Evolutionary conservation across 805 yeast genomes (phyloP).

Genomic region (Saturnispora dispora): DNA sequence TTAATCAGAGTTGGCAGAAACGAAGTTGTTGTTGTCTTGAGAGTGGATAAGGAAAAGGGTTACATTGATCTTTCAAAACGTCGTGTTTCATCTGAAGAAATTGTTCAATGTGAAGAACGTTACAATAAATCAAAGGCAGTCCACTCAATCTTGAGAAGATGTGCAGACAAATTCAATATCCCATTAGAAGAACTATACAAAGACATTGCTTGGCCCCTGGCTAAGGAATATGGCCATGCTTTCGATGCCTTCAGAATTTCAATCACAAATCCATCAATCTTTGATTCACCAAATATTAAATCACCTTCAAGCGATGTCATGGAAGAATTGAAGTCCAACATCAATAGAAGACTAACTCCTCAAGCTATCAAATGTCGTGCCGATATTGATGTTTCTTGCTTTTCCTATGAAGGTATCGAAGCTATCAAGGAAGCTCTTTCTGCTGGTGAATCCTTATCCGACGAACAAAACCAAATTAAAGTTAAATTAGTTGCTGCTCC

Average conservation of each 20-base stretch:
- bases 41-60: slow-evolving; percentile 98
- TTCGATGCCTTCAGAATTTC: slow-evolving; percentile 96
- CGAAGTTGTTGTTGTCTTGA: slow-evolving; percentile 93
- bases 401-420: slow-evolving; percentile 94
- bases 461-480: slow-evolving; percentile 80
- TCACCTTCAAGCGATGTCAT: slow-evolving; percentile 68
- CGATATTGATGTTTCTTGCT: slow-evolving; percentile 96
- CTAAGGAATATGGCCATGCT: slow-evolving; percentile 92
- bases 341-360: slow-evolving; percentile 90
- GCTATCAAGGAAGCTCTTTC: slow-evolving; percentile 86
- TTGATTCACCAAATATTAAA: slow-evolving; percentile 51
- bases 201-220: slow-evolving; percentile 94
- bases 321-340: slow-evolving; percentile 79
- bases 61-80: slow-evolving; percentile 96
- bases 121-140: slow-evolving; percentile 95
- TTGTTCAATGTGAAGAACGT: slow-evolving; percentile 93
- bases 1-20: slow-evolving; percentile 96
- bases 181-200: slow-evolving; percentile 80
- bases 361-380: slow-evolving; percentile 97
- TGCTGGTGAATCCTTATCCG: slow-evolving; percentile 77
- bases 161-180: slow-evolving; percentile 91
- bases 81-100: slow-evolving; percentile 96
- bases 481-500: slow-evolving; percentile 98
- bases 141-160: slow-evolving; percentile 95
- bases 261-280: slow-evolving; percentile 82